Evolutionary conservation across 1,139 yeast species (phyloP).

Genomic region (Yamadazyma spencermartinsiae): DNA sequence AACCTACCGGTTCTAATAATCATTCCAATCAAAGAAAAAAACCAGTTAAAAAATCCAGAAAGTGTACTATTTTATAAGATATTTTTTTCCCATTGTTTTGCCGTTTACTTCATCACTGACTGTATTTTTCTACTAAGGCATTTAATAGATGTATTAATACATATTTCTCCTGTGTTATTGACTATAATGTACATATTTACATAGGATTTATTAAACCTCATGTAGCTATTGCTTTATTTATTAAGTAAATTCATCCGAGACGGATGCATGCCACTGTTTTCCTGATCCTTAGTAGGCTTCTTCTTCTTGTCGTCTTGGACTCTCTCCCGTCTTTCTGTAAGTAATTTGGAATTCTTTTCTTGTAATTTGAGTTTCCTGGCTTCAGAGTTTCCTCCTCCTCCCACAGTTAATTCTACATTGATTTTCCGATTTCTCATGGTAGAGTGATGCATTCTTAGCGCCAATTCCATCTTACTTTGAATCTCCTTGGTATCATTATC

Average conservation of each 20-base stretch:
- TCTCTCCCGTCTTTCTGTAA: slow-evolving; percentile 60
- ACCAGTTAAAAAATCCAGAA: slow-evolving; percentile 46
- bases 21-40: slow-evolving; percentile 21
- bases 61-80: slow-evolving; percentile 48
- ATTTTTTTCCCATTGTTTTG: background rate
- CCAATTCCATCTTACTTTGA: slow-evolving; percentile 77
- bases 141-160: slow-evolving; percentile 7
- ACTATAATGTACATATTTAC: slow-evolving; percentile 1
- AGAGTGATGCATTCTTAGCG: slow-evolving; percentile 80
- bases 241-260: slow-evolving; percentile 36
- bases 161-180: background rate
- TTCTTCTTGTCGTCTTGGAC: slow-evolving; percentile 39
- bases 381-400: slow-evolving; percentile 94
- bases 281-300: slow-evolving; percentile 19
- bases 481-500: slow-evolving; percentile 62
- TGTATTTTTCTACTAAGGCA: background rate
- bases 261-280: slow-evolving; percentile 48
- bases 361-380: slow-evolving; percentile 69
- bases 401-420: slow-evolving; percentile 94
- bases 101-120: background rate
- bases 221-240: background rate
- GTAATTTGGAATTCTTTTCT: slow-evolving; percentile 73
- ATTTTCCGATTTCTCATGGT: slow-evolving; percentile 67
- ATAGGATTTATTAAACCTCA: background rate
- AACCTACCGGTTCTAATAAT: slow-evolving; percentile 5